A percentile compares a stretch with the other conserved stretches of the same genome.
Evolutionary conservation across 2,329 filamentous ascomycete genomes (phyloP).

Genomic region (Colletotrichum costaricense): DNA sequence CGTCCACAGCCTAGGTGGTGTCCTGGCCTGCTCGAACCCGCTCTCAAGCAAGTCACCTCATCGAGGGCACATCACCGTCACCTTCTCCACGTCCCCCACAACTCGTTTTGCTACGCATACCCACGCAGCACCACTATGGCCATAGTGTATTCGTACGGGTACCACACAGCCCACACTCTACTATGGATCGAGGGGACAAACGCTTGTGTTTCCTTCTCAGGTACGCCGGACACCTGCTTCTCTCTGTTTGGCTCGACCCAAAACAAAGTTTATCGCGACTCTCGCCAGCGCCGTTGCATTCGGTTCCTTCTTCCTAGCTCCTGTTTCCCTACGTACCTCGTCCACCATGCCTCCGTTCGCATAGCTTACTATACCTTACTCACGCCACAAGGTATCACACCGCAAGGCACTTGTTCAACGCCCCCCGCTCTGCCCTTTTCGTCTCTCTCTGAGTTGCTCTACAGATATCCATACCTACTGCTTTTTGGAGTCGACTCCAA

Average conservation of each 20-base stretch:
- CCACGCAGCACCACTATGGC: background rate
- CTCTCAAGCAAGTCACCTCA: constrained; percentile 26
- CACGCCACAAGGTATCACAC: background rate
- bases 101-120: background rate
- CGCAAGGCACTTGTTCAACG: background rate
- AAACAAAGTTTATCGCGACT: constrained; percentile 34
- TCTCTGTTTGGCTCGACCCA: constrained; percentile 8
- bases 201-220: constrained; percentile 29
- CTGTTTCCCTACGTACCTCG: constrained; percentile 1
- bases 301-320: constrained; percentile 27
- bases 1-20: background rate
- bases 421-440: background rate
- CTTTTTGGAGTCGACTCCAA: background rate
- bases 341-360: background rate
- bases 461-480: background rate
- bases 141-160: too few species aligned
- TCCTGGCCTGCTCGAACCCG: background rate
- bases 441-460: background rate
- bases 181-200: constrained; percentile 9
- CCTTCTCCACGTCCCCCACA: constrained; percentile 35
- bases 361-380: background rate
- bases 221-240: constrained; percentile 15
- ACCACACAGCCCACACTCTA: background rate
- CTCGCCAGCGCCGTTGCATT: constrained; percentile 35
- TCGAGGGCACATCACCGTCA: constrained; percentile 32